These are phyloP conservation scores for Mycena galopus DNA, from an alignment of 768 basidiomycete genomes.

Conservation along the genomic window DNA sequence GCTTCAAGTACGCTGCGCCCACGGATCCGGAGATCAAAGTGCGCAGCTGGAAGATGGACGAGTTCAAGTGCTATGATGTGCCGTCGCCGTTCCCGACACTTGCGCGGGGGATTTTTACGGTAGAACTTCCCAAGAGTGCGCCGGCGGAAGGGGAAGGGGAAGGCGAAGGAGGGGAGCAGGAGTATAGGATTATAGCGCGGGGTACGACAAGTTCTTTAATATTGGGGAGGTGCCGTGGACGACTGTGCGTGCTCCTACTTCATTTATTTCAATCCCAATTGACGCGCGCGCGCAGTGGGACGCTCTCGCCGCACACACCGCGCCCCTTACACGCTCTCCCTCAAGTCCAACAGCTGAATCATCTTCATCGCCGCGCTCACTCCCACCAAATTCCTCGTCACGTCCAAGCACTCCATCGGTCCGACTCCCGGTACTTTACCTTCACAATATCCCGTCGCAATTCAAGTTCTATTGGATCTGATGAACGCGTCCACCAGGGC, in stretches of 20 bases:
- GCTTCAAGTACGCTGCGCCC: constrained; percentile 67
- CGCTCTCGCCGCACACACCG: constrained; percentile 75
- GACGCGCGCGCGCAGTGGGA: constrained; percentile 69
- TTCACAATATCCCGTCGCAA: no score
- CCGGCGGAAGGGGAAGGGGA: no score
- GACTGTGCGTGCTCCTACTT: constrained; percentile 67
- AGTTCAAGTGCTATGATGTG: constrained; percentile 92
- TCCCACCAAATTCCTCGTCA: constrained; percentile 79
- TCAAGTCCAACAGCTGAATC: constrained; percentile 97
- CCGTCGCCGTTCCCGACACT: constrained; percentile 95
- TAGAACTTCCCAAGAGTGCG: constrained; percentile 54
- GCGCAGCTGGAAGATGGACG: constrained; percentile 97
- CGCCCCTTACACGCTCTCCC: constrained; percentile 86
- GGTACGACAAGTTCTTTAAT: constrained; percentile 99
- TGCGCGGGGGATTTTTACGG: constrained; percentile 91
- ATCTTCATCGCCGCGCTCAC: constrained; percentile 94
- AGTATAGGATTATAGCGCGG: constrained; percentile 79
- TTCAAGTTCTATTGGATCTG: no score
- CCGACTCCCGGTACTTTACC: no score
- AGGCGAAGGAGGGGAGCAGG: constrained; percentile 45
- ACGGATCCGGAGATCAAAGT: constrained; percentile 68
- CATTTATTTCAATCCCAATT: no score
- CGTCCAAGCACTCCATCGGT: constrained; percentile 94
- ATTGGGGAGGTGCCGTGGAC: constrained; percentile 97
- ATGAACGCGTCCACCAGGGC: no score